Base-by-base conservation (phyloP, 495 filamentous ascomycete species). In the Aspergillus panamensis region DNA sequence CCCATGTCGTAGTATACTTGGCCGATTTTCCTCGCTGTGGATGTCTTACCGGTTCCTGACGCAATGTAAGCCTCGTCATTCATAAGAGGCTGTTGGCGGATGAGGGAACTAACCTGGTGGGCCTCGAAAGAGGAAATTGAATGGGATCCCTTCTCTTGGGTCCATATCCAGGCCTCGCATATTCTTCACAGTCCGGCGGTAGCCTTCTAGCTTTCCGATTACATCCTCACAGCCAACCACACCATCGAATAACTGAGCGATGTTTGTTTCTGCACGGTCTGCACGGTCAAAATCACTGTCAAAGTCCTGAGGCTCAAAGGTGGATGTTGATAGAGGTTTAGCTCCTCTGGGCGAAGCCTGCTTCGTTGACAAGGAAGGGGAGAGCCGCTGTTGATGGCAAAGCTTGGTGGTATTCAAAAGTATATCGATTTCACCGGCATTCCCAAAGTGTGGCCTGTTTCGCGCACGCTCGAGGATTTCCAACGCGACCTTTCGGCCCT, bases 1-100 rank as follows among this genome's bases (percentile, higher is more conserved):
- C 85, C 84, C 79, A 89, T 82, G 61, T 90, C 83, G 60, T 89
- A 90, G 64, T 82, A 91, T 0, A 92, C 72, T 52, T 86, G 76
- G 9, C 88, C 89, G 80, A 92, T 88, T 59, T 80, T 86, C 51
- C 76, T 69, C 0, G 89, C 89, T 0, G 86, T 89, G 0, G 78
- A 84, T 0, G 89, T 90, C 62, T 92, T 92, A 12, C 89, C 89
- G 3, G 88, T 90, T 1, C 88, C 84, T 84, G 51, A 37, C 8
- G 3, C 14, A 39, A n/a, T 8, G 8, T 39, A 13, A 39, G 14
- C 35, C 2, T 13, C 10, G 35, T 8, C 8, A 12, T n/a, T 3
- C 35, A 12, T 39, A 8, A 39, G 35, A 5, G 0, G 8, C 35
- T 12, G 3, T 39, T 39, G 10, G 35, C 35, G 35, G 14, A n/a